Conservation (phyloP, 2,329 filamentous ascomycete species). For the Fusarium xylarioides region DNA sequence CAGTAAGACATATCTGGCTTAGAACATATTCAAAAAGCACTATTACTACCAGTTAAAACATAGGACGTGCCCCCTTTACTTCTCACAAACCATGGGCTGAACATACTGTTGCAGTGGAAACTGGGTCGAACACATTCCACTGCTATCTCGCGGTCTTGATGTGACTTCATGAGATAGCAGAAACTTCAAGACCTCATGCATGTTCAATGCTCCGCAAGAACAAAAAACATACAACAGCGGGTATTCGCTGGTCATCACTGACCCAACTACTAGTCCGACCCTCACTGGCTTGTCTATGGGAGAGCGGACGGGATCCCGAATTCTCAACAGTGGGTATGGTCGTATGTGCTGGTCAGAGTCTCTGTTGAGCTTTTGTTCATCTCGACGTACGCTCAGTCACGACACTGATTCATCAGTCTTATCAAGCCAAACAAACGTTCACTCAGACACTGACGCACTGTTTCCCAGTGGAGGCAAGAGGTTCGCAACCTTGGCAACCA, state of each 20-base stretch:
- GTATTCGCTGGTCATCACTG: constrained; percentile 2
- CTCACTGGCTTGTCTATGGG: constrained; percentile 6
- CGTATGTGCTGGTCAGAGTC: neutral
- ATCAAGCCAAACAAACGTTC: too few relatives aligned
- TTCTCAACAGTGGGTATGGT: constrained; percentile 8
- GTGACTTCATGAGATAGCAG: too few relatives aligned
- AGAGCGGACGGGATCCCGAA: constrained; percentile 5
- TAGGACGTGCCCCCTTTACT: neutral
- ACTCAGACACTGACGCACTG: neutral
- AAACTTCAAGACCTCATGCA: neutral
- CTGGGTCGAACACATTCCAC: neutral
- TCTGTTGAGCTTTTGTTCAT: neutral
- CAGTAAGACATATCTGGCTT: accelerated
- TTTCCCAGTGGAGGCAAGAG: neutral
- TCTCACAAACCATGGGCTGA: too few relatives aligned
- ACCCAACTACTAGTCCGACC: constrained; percentile 5
- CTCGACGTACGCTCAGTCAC: neutral
- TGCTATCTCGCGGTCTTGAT: neutral
- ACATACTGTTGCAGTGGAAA: too few relatives aligned
- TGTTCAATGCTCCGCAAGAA: neutral
- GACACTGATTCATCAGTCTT: neutral
- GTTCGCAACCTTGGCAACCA: neutral
- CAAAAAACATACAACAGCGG: constrained; percentile 4
- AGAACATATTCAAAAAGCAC: accelerated
- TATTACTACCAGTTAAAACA: accelerated